Conservation (phyloP, 2,329 filamentous ascomycete species). For the Westerdykella sp. region DNA sequence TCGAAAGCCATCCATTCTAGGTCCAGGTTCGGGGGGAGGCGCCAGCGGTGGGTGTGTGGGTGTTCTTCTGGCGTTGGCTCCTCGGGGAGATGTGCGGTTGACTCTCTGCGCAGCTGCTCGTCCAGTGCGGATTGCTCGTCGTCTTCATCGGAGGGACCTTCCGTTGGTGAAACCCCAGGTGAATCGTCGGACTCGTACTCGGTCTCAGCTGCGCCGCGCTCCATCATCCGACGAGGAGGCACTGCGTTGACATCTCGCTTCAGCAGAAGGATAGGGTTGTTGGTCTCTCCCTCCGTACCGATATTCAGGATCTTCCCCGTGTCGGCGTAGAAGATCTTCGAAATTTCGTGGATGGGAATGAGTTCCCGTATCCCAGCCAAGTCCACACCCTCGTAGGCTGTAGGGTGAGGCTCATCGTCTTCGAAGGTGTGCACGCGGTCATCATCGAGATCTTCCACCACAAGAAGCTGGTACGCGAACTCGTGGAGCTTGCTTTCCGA, state of each 20-base stretch:
- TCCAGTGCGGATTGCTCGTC: constrained; percentile 43
- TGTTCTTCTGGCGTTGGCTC: constrained; percentile 7
- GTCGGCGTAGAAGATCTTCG: constrained; percentile 90
- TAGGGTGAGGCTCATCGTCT: constrained; percentile 51
- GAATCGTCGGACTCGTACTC: constrained; percentile 35
- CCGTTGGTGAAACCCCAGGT: constrained; percentile 19
- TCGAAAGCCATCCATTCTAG: constrained; percentile 89
- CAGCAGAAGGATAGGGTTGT: constrained; percentile 66
- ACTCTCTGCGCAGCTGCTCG: constrained; percentile 42
- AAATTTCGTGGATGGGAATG: constrained; percentile 66
- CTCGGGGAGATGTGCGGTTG: constrained; percentile 19
- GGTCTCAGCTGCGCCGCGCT: constrained; percentile 27
- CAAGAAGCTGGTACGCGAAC: constrained; percentile 73
- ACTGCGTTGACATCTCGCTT: constrained; percentile 64
- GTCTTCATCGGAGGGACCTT: constrained; percentile 20
- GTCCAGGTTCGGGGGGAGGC: constrained; percentile 68
- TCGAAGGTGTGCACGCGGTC: constrained; percentile 62
- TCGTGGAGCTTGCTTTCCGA: constrained; percentile 49
- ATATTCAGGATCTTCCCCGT: constrained; percentile 87
- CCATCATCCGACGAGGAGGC: constrained; percentile 55
- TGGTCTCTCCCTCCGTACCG: constrained; percentile 59
- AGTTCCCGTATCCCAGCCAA: constrained; percentile 60
- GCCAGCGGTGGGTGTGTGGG: constrained; percentile 43
- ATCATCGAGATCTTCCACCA: constrained; percentile 77
- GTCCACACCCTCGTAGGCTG: constrained; percentile 54